Base-by-base conservation (phyloP, 1,284 basidiomycete genomes). In the Coniophora puteana region DNA sequence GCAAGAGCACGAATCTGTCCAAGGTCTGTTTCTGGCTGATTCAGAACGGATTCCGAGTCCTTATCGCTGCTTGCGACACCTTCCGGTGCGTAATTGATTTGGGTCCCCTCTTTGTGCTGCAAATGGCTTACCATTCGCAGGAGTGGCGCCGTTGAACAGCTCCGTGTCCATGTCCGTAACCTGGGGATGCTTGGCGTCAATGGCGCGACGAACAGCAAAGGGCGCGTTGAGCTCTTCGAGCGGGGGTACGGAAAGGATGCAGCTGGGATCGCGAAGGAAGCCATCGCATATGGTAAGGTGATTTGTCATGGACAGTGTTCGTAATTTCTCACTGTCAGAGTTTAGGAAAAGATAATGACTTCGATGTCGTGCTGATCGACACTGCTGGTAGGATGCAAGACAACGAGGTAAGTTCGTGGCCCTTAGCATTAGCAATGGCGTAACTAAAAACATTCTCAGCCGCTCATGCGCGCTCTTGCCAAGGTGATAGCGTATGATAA, bases 21-120 rank as follows among this genome's bases (percentile, higher is more conserved):
- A 99, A 99, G 68, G 95, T 99, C 36, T 95, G 93, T 66, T 99
- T 99, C 69, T 99, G 96, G 96, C 74, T 99, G 16, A 83, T 99
- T 35, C 95, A 99, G 66, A 99, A 99, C 58, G 85, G 87, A 8
- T 66, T 95, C 30, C 76, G 88, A 22, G 95, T 99, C 16, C 74
- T 99, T 49, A 98, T 99, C 53, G 96, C 96, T 20, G 96, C 96
- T 10, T 99, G 96, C 58, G 96, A 99, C 62, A 99, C 96, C 4
- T 99, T 99, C 73, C 74, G 94, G 76, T 81, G 46, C 38, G 72
- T 67, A 36, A 29, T 36, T 29, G 11, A 30, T 8, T 25, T 25
- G 37, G 27, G 11, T 8, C 26, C n/a, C n/a, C 26, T 31, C n/a
- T 10, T 35, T 21, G 3, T 18, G 17, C 30, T 24, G 27, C 26